Conservation (phyloP, 1,139 yeast species). For the Pichia norvegensis region DNA sequence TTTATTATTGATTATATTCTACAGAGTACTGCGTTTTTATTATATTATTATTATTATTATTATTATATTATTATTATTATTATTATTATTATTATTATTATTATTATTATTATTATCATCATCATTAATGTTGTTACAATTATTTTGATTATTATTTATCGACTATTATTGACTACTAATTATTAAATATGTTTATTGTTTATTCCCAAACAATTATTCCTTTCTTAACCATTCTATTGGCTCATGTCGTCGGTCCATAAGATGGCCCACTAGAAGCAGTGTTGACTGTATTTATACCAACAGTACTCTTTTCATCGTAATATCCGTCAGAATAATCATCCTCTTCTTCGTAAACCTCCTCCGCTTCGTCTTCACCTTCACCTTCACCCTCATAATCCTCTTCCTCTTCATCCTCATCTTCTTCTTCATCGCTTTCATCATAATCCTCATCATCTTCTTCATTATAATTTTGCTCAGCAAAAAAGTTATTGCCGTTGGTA, state of each 20-base stretch:
- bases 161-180: too few relatives aligned
- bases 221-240: too few relatives aligned
- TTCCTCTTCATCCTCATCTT: constrained; percentile 10
- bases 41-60: too few relatives aligned
- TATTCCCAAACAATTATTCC: too few relatives aligned
- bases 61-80: too few relatives aligned
- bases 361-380: constrained; percentile 6
- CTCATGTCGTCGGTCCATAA: constrained; percentile 1
- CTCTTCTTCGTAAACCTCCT: constrained; percentile 6
- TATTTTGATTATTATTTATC: too few relatives aligned
- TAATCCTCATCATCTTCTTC: constrained; percentile 12
- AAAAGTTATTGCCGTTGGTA: background rate
- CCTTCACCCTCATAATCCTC: constrained; percentile 11
- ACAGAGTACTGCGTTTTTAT: too few relatives aligned
- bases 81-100: too few relatives aligned
- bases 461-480: background rate
- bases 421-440: constrained; percentile 7
- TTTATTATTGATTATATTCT: too few relatives aligned
- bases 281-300: background rate
- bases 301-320: background rate
- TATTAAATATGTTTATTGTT: too few relatives aligned
- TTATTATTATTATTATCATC: too few relatives aligned
- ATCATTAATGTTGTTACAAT: too few relatives aligned
- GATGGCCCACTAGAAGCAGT: constrained; percentile 3
- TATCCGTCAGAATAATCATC: constrained; percentile 3